A percentile compares a stretch with the other conserved stretches of the same genome.
These are phyloP conservation scores for Ogataea corticis DNA, from an alignment of 805 yeast species.

Conservation along the genomic window DNA sequence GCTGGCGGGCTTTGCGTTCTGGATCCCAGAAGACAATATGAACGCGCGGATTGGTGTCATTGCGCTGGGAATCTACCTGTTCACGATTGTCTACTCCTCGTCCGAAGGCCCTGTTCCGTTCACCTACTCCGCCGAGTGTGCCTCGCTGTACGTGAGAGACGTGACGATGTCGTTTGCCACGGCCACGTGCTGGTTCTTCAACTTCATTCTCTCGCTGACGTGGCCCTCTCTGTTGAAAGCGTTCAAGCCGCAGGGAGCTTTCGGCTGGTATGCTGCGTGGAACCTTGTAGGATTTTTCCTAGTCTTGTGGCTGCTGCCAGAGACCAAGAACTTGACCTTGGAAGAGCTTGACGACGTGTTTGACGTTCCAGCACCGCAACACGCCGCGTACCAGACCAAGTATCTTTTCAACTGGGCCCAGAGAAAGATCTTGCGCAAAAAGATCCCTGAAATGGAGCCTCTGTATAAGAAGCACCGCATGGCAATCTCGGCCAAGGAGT, in stretches of 20 bases:
- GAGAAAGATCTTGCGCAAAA: constrained; percentile 47
- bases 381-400: constrained; percentile 50
- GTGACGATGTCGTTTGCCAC: constrained; percentile 80
- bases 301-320: constrained; percentile 71
- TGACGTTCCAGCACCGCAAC: constrained; percentile 54
- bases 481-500: constrained; percentile 60
- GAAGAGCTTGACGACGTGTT: constrained; percentile 79
- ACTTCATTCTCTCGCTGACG: constrained; percentile 67
- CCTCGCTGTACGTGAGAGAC: constrained; percentile 77
- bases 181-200: constrained; percentile 73
- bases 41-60: constrained; percentile 66
- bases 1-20: constrained; percentile 70
- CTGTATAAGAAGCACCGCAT: constrained; percentile 56
- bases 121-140: constrained; percentile 83
- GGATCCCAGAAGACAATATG: constrained; percentile 48
- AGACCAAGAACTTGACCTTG: constrained; percentile 68
- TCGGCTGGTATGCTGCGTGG: constrained; percentile 89
- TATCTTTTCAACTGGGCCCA: constrained; percentile 45
- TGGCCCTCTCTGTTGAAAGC: constrained; percentile 73
- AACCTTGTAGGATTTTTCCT: constrained; percentile 68
- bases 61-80: constrained; percentile 72
- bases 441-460: constrained; percentile 52
- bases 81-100: constrained; percentile 71
- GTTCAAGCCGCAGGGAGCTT: constrained; percentile 80
- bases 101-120: constrained; percentile 92